Evolutionary conservation across 768 basidiomycete species (phyloP).

Genomic region (Porpolomopsis calyptriformis): DNA sequence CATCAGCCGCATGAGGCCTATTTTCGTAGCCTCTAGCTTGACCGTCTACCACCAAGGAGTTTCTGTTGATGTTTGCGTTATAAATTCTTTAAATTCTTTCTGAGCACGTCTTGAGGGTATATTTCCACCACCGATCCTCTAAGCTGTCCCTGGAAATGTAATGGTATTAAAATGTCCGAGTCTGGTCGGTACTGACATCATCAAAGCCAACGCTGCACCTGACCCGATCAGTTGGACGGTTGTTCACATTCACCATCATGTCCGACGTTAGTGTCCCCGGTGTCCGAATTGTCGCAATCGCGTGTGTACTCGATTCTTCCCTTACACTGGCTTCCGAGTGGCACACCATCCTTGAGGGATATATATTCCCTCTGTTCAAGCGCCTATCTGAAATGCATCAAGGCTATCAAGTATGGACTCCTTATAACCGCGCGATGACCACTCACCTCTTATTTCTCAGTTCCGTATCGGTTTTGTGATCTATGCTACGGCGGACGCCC

Average conservation of each 20-base stretch:
- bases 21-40: too few species aligned
- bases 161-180: too few species aligned
- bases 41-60: too few species aligned
- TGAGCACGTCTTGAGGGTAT: too few species aligned
- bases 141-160: too few species aligned
- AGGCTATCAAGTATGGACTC: constrained; percentile 25
- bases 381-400: constrained; percentile 38
- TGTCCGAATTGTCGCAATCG: constrained; percentile 32
- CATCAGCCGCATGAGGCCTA: too few species aligned
- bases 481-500: constrained; percentile 50
- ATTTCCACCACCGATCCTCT: too few species aligned
- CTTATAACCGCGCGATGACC: constrained; percentile 2
- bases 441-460: constrained; percentile 11
- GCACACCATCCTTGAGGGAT: constrained; percentile 34
- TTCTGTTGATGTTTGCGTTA: too few species aligned
- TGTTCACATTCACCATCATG: neutral
- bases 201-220: too few species aligned
- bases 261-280: neutral
- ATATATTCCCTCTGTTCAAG: constrained; percentile 40
- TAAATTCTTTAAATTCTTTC: too few species aligned
- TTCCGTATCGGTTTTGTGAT: constrained; percentile 43
- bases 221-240: too few species aligned
- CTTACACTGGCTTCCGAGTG: constrained; percentile 43
- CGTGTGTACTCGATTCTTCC: constrained; percentile 54
- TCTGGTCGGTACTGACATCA: too few species aligned